These are phyloP conservation scores for Oidium heveae DNA, from an alignment of 2,329 filamentous ascomycete genomes.

Conservation along the genomic window DNA sequence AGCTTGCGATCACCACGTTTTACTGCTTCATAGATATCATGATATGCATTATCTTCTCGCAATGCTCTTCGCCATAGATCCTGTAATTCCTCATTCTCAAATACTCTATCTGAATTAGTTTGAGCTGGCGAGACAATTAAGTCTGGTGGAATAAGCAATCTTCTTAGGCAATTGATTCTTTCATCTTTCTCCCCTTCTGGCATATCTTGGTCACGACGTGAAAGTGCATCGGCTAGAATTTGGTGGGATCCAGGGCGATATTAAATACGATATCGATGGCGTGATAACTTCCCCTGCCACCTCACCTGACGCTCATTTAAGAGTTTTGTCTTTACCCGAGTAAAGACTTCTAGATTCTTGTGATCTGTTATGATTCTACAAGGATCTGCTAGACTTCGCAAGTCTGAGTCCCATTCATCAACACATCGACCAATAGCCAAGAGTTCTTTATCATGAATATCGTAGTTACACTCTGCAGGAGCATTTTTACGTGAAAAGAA, in stretches of 20 bases:
- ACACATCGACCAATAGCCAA: slow-evolving; percentile 1
- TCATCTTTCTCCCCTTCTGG: neutral
- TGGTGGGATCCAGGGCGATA: neutral
- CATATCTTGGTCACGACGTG: neutral
- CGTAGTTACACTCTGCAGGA: no score
- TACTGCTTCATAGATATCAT: neutral
- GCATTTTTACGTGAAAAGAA: no score
- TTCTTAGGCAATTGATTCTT: neutral
- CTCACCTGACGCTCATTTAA: neutral
- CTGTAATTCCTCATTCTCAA: neutral
- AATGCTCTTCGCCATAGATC: neutral
- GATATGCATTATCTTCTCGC: neutral
- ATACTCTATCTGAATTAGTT: neutral
- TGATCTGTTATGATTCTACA: neutral
- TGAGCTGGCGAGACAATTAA: neutral
- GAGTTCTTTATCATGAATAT: no score
- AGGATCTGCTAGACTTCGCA: neutral
- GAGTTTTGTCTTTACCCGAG: neutral
- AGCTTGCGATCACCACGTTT: neutral
- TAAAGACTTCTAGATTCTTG: neutral
- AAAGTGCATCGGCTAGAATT: neutral
- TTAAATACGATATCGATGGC: neutral
- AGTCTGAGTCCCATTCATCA: neutral
- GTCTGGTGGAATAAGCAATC: neutral
- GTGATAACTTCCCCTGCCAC: neutral